These are phyloP conservation scores for Rhizomucor pusillus DNA, from an alignment of 371 early-diverging fungal genomes.

Conservation along the genomic window DNA sequence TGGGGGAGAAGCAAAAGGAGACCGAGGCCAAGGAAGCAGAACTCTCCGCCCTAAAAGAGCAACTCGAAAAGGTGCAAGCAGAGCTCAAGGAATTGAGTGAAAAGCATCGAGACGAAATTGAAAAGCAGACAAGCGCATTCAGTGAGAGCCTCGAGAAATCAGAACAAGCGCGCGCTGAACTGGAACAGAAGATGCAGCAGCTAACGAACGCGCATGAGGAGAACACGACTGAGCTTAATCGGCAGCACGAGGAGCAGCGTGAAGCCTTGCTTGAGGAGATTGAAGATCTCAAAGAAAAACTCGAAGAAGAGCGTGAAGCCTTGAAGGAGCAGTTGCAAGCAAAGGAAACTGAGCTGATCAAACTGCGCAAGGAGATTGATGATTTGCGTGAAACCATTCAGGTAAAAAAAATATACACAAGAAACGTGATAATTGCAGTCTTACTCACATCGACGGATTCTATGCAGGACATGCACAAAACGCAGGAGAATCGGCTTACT, in stretches of 20 bases:
- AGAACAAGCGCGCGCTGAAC: slow-evolving; percentile 7
- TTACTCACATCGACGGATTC: not conserved
- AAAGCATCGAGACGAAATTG: not conserved
- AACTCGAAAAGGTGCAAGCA: not conserved
- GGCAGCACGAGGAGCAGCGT: slow-evolving; percentile 1
- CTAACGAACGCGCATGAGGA: slow-evolving; percentile 2
- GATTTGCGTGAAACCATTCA: slow-evolving; percentile 20
- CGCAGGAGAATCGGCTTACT: slow-evolving; percentile 16
- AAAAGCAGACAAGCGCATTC: not conserved
- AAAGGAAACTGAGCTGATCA: slow-evolving; percentile 14
- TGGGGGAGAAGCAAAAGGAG: slow-evolving; percentile 8
- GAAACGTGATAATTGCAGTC: not conserved
- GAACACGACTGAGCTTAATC: slow-evolving; percentile 3
- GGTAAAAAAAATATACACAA: not conserved
- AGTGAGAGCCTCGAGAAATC: not conserved
- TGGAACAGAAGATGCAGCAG: not conserved
- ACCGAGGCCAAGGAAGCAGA: slow-evolving; percentile 6
- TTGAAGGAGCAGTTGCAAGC: slow-evolving; percentile 6
- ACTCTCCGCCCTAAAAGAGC: slow-evolving; percentile 3
- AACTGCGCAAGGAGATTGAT: slow-evolving; percentile 17
- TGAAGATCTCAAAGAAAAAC: slow-evolving; percentile 17
- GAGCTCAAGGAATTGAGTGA: too few relatives aligned
- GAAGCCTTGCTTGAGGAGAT: slow-evolving; percentile 10
- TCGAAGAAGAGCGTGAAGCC: slow-evolving; percentile 9
- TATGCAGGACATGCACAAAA: slow-evolving; percentile 17